Evolutionary conservation across 2,329 filamentous ascomycete species (phyloP), one percentile per base, ranked within the genome.

Genomic region (Fragosphaeria purpurea): DNA sequence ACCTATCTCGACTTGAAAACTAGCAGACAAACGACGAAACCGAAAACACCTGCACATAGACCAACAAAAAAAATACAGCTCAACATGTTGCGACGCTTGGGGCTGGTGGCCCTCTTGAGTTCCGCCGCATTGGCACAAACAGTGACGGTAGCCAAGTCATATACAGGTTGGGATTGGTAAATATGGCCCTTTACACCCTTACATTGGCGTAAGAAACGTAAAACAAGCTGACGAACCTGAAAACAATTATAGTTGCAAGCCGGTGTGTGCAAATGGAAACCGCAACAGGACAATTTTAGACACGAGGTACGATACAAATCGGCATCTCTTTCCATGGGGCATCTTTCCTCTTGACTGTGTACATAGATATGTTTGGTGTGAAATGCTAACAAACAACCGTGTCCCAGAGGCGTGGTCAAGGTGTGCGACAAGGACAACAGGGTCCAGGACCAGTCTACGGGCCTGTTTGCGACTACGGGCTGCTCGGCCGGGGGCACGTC

Each of bases 141-240:
- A 4, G 32, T 43, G 7, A 55, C 49, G 9, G 30, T 32, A 30
- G 55, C 55, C 30, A 57, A 57, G 38, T 53, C 55, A 4, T 57
- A 52, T 13, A 58, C 56, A 12, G 53, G 51, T 40, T 59, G 56
- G 55, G 57, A 58, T 46, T 58, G 57, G 57, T 58, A 50, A 39
- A 51, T 32, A 13, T 2, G 9, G 13, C 10, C 35, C 4, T n/a
- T 47, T 11, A 2, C 7, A 7, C 10, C 12, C 35, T 37, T 37
- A 37, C 7, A 37, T 37, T 30, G 42, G 13, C 32, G 8, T 30
- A 30, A 44, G 22, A 22, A 22, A 22, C 22, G 22, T 22, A 22
- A 22, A 22, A 22, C 22, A 22, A 22, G 22, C 22, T 22, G 22
- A 22, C 22, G 22, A 22, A 22, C 22, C 22, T 22, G 22, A 22